phyloP scores from a whole-genome alignment of 768 basidiomycete genomes.

The Panaeolus cyanescens region DNA sequence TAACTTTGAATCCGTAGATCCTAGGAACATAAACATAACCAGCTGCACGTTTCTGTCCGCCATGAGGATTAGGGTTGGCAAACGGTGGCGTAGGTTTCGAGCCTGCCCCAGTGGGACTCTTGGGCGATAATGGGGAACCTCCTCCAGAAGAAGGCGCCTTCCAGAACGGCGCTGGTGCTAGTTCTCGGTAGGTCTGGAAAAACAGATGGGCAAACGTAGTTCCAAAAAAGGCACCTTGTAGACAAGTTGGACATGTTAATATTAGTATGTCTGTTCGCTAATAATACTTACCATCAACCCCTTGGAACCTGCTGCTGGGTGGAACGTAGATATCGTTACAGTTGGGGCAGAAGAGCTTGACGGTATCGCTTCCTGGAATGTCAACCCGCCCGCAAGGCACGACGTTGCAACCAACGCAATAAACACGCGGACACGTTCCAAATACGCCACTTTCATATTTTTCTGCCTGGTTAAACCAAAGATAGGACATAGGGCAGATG shows the following conservation, averaged over 20 bases:
- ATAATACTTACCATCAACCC: slow-evolving; percentile 80
- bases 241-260: slow-evolving; percentile 11
- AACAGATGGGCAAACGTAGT: slow-evolving; percentile 98
- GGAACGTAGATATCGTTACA: slow-evolving; percentile 97
- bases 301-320: slow-evolving; percentile 92
- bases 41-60: slow-evolving; percentile 85
- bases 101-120: slow-evolving; percentile 49
- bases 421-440: slow-evolving; percentile 94
- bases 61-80: slow-evolving; percentile 85
- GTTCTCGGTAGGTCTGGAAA: slow-evolving; percentile 96
- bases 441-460: slow-evolving; percentile 94
- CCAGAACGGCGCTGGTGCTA: slow-evolving; percentile 93
- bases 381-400: slow-evolving; percentile 96
- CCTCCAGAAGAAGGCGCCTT: slow-evolving; percentile 58
- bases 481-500: background rate
- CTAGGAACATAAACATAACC: slow-evolving; percentile 88
- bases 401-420: slow-evolving; percentile 85
- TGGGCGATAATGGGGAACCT: slow-evolving; percentile 60
- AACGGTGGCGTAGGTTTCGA: slow-evolving; percentile 60
- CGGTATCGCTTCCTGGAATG: slow-evolving; percentile 94
- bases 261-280: slow-evolving; percentile 2
- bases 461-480: slow-evolving; percentile 63
- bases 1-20: slow-evolving; percentile 98
- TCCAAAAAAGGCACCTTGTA: slow-evolving; percentile 94
- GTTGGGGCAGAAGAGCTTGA: slow-evolving; percentile 97